Evolutionary conservation across 495 filamentous ascomycete genomes (phyloP), one percentile per base, ranked within the genome.

Genomic region (Lasiosphaeria ovina): DNA sequence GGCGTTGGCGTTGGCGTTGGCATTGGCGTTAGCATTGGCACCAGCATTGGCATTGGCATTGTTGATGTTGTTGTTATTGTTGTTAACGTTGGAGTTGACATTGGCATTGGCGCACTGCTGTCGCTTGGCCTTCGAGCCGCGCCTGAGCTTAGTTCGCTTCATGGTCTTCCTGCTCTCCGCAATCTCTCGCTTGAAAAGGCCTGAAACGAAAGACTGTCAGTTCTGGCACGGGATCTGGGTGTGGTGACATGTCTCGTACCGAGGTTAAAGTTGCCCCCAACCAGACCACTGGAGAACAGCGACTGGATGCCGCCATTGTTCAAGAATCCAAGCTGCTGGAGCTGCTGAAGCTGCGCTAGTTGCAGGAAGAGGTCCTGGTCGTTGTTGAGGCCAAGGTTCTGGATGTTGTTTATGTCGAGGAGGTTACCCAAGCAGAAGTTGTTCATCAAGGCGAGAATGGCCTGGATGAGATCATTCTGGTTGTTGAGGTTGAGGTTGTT

Each of bases 401-500:
- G 35, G 42, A 79, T 65, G 51, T 57, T 67, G 55, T 69, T 64
- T 31, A 65, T 40, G 61, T 73, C 50, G 57, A 76, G 69, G 47
- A 69, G 67, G 59, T 74, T 64, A 59, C 63, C 67, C 54, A 77
- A 60, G 31, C 74, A 76, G 10, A 77, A 62, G 34, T 76, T 45
- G 9, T 42, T 51, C 42, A 77, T 67, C 63, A 77, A 60, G 12
- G 70, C 65, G 48, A 68, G 57, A 34, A 71, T 71, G 7, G 70
- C 73, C 55, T 73, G 70, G 35, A 62, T 63, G 6, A 71, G 38
- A 10, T 60, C 64, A 24, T 62, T 65, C 35, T 73, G 67, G 62
- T 78, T 80, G 51, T 61, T 72, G 17, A 82, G 66, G 51, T 80
- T 78, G 54, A 83, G 66, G 14, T 72, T 69, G 44, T 71, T 76